A percentile compares a stretch with the other conserved stretches of the same genome.
Conservation (phyloP, 495 filamentous ascomycete species). For the Penicillium turbatum region DNA sequence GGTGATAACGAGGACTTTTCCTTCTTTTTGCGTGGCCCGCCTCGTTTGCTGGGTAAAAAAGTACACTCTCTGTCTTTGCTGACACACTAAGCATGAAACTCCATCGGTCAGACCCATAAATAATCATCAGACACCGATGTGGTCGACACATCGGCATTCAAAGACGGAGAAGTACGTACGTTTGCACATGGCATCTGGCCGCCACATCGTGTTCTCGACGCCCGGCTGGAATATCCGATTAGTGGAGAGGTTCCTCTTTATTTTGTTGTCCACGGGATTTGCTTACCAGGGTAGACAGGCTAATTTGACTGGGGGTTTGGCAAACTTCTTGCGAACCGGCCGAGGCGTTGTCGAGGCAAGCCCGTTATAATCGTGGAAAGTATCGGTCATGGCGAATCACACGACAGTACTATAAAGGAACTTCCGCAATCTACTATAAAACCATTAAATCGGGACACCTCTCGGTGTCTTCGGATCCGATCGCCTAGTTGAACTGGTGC, state of each 20-base stretch:
- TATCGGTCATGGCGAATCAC: constrained; percentile 31
- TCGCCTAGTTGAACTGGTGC: constrained; percentile 1
- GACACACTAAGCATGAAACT: constrained; percentile 39
- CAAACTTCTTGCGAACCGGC: constrained; percentile 44
- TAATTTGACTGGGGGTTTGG: constrained; percentile 59
- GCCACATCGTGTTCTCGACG: constrained; percentile 56
- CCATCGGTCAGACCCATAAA: not conserved
- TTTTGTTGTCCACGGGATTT: not conserved
- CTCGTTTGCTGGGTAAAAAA: constrained; percentile 55
- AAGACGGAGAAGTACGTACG: constrained; percentile 35
- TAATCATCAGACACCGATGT: not conserved
- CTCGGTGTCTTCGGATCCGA: not conserved
- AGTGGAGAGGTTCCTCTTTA: constrained; percentile 1
- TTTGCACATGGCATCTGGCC: constrained; percentile 53
- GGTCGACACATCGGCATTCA: constrained; percentile 1
- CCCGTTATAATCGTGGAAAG: constrained; percentile 16
- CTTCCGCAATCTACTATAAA: constrained; percentile 15
- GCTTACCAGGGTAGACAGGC: constrained; percentile 59
- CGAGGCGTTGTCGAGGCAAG: constrained; percentile 19
- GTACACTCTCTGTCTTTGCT: constrained; percentile 50
- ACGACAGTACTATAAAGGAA: constrained; percentile 6
- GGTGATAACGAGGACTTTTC: constrained; percentile 25
- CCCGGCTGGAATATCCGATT: constrained; percentile 38
- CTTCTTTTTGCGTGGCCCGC: constrained; percentile 51
- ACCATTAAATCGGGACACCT: constrained; percentile 4